Percentiles rank a stretch among this genome's conserved stretches.
These are phyloP conservation scores for Boechera stricta DNA, from an alignment of 345 rosid species.

Conservation along the genomic window DNA sequence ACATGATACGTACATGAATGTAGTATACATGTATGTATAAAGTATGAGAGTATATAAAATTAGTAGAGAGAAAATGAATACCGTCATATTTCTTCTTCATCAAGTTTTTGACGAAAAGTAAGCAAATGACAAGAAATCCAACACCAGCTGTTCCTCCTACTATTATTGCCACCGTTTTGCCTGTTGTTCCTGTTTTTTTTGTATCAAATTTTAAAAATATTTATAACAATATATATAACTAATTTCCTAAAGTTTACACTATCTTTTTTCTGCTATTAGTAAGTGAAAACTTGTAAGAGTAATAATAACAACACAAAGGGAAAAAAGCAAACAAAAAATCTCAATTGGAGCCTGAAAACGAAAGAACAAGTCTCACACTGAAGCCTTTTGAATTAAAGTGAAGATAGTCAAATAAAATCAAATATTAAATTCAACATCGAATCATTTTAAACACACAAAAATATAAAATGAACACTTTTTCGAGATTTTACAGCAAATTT, in stretches of 20 bases:
- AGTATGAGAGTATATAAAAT: not conserved
- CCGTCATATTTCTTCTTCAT: slow-evolving; percentile 89
- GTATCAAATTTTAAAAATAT: not conserved
- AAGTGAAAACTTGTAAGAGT: not conserved
- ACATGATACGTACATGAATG: too few relatives aligned
- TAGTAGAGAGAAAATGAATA: slow-evolving; percentile 19
- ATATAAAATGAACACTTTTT: not conserved
- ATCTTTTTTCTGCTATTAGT: not conserved
- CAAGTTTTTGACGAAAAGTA: slow-evolving; percentile 71
- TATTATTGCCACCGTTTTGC: slow-evolving; percentile 90
- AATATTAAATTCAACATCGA: not conserved
- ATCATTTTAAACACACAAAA: not conserved
- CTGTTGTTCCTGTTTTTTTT: slow-evolving; percentile 52
- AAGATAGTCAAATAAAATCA: slow-evolving; percentile 2
- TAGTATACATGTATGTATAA: too few relatives aligned
- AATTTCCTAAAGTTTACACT: not conserved
- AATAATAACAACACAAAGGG: too few relatives aligned
- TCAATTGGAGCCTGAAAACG: slow-evolving; percentile 32
- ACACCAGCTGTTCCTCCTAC: slow-evolving; percentile 87
- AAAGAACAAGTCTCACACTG: slow-evolving; percentile 37
- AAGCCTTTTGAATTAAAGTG: slow-evolving; percentile 45
- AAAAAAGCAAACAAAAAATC: too few relatives aligned
- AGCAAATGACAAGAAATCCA: slow-evolving; percentile 77
- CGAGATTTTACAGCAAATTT: slow-evolving; percentile 12
- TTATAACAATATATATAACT: too few relatives aligned